phyloP scores from a whole-genome alignment of 2,329 filamentous ascomycete genomes.

The Sporothrix protearum region DNA sequence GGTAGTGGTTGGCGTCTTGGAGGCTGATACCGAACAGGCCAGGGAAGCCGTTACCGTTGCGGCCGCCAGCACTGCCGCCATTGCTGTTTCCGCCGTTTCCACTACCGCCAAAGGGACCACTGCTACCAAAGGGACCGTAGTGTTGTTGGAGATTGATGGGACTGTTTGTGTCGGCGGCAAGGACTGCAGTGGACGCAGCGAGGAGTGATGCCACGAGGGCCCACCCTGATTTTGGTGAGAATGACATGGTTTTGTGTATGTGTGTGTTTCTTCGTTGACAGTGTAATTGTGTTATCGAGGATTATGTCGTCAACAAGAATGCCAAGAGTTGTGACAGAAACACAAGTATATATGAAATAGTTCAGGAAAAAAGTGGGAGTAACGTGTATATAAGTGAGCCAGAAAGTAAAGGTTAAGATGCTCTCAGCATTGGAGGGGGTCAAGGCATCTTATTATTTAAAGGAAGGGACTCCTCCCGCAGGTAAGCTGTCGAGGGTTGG shows the following conservation, averaged over 20 bases:
- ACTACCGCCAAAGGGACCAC: constrained; percentile 16
- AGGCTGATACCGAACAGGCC: constrained; percentile 34
- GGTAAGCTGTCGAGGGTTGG: background rate
- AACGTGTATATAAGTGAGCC: background rate
- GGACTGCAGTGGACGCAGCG: background rate
- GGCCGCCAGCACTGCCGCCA: background rate
- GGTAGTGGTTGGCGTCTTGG: constrained; percentile 32
- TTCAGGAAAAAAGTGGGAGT: background rate
- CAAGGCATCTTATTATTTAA: background rate
- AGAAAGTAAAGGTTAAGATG: background rate
- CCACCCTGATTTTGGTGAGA: background rate
- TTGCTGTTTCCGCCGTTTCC: background rate
- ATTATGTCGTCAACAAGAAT: background rate
- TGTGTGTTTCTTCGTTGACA: background rate
- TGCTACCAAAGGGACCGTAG: constrained; percentile 5
- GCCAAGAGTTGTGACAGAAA: background rate
- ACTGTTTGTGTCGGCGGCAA: background rate
- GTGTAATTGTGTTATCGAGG: background rate
- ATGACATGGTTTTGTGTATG: background rate
- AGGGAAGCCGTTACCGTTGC: constrained; percentile 22
- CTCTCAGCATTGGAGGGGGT: background rate
- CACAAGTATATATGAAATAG: background rate
- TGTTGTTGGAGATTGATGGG: background rate
- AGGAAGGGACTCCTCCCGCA: background rate
- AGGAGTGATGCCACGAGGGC: background rate